phyloP scores from a whole-genome alignment of 805 yeast genomes.

The Barnettozyma vustinii region DNA sequence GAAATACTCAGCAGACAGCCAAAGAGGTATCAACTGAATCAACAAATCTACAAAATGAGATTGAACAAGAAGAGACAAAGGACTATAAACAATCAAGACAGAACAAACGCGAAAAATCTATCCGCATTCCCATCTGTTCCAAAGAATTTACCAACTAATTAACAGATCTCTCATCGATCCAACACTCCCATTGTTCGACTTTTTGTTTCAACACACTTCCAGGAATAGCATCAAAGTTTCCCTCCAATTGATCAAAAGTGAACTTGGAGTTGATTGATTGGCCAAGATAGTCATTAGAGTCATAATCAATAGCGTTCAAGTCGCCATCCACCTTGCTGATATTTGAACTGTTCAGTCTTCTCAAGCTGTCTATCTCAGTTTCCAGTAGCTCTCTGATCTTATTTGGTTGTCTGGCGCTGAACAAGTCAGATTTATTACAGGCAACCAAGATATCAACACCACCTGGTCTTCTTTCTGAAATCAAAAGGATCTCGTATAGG shows the following conservation, averaged over 20 bases:
- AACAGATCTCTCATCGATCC: constrained; percentile 74
- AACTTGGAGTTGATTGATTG: constrained; percentile 46
- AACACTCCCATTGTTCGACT: constrained; percentile 58
- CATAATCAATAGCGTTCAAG: constrained; percentile 27
- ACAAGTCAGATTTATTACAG: constrained; percentile 80
- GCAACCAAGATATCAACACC: constrained; percentile 76
- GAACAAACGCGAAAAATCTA: constrained; percentile 17
- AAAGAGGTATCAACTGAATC: constrained; percentile 32
- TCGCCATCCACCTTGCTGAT: constrained; percentile 26
- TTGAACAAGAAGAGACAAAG: constrained; percentile 24
- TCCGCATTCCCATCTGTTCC: constrained; percentile 33
- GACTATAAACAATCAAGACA: constrained; percentile 23
- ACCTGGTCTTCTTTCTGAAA: constrained; percentile 58
- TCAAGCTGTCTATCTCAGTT: constrained; percentile 52
- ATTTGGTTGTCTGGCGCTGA: constrained; percentile 68
- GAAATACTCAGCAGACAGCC: constrained; percentile 27
- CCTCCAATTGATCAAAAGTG: constrained; percentile 64
- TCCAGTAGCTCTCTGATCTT: constrained; percentile 60
- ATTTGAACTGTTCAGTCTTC: constrained; percentile 42
- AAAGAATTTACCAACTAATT: constrained; percentile 28
- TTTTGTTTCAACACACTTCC: constrained; percentile 67
- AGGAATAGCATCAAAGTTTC: constrained; percentile 59
- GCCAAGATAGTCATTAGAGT: constrained; percentile 35
- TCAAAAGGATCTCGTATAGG: constrained; percentile 51
- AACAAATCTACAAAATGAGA: constrained; percentile 36